Evolutionary conservation across 2,329 filamentous ascomycete genomes (phyloP).

Genomic region (Sporothrix sp.): DNA sequence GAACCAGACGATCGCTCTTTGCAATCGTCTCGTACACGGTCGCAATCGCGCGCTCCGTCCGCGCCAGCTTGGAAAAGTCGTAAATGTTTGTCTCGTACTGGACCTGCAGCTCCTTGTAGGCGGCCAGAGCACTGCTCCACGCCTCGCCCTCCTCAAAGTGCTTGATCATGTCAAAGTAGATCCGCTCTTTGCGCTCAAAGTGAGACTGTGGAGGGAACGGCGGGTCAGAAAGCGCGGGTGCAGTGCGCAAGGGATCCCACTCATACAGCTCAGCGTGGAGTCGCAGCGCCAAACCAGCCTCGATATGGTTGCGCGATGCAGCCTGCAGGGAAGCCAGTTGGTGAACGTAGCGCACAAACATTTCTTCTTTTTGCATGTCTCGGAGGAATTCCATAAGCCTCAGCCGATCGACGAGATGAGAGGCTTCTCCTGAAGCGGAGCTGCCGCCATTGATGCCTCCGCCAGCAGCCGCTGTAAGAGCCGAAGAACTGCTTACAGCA

Average conservation of each 20-base stretch:
- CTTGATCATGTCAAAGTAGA: conserved; percentile 93
- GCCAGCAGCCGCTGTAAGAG: not conserved
- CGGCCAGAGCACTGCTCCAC: conserved; percentile 78
- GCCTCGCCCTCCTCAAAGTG: conserved; percentile 90
- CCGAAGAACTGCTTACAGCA: not conserved
- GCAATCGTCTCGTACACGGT: conserved; percentile 83
- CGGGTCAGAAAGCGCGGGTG: conserved; percentile 61
- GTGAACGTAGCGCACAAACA: conserved; percentile 92
- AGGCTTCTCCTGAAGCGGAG: conserved; percentile 50
- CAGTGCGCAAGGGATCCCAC: conserved; percentile 66
- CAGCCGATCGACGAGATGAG: conserved; percentile 77
- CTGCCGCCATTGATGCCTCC: not conserved
- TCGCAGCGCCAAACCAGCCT: conserved; percentile 79
- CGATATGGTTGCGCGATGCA: conserved; percentile 66
- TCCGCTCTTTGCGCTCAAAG: conserved; percentile 84
- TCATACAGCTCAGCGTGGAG: conserved; percentile 89
- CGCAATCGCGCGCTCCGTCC: conserved; percentile 82
- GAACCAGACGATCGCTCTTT: conserved; percentile 66
- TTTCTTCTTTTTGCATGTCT: conserved; percentile 94
- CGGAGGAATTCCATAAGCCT: conserved; percentile 92
- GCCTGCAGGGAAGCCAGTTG: conserved; percentile 74
- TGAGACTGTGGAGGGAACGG: conserved; percentile 72
- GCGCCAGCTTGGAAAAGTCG: conserved; percentile 84
- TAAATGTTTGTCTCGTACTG: conserved; percentile 87
- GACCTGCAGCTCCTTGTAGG: conserved; percentile 81